Evolutionary conservation across 2,329 filamentous ascomycete genomes (phyloP), one percentile per base, ranked within the genome.

Genomic region (Fusarium burgessii): DNA sequence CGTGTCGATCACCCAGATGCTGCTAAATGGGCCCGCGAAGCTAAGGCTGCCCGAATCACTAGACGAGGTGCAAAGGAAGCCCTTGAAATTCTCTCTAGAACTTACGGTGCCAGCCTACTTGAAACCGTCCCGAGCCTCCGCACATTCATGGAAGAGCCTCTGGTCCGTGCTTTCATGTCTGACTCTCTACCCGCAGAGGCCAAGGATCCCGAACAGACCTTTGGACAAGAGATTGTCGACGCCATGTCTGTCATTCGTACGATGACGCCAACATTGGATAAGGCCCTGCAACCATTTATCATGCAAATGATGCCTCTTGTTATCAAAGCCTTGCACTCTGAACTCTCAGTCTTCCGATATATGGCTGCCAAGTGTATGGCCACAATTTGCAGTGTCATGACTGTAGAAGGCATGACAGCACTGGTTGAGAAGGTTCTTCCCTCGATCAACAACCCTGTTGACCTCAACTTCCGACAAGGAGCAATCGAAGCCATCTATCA

Each of bases 301-400:
- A 90, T 97, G 80, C 86, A 91, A 54, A 88, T 98, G 75, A 88
- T 98, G 80, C 94, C 95, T 11, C 86, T 95, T 40, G 90, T 99
- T 57, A 93, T 94, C 74, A 95, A 92, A 80, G 95, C 94, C 7
- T 85, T 99, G 45, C 93, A 95, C 74, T 97, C 93, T 23, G 90
- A 92, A 74, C 86, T 98, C 17, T 97, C 96, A 5, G 94, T 99
- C 5, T 93, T 99, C 78, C 90, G 96, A 41, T 99, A 99, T 81
- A 96, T 95, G 82, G 96, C 96, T 27, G 96, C 96, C 1, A 99
- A 99, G 80, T 98, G 96, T 78, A 90, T 99, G 79, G 97, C 96
- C 12, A 99, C 96, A 3, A 92, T 98, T 46, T 99, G 97, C 85
- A 99, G 95, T 78, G 92, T 98, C 72, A 97, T 99, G 74, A 93